Conservation (phyloP, 202 grass and related monocot species). For the Digitaria exilis region DNA sequence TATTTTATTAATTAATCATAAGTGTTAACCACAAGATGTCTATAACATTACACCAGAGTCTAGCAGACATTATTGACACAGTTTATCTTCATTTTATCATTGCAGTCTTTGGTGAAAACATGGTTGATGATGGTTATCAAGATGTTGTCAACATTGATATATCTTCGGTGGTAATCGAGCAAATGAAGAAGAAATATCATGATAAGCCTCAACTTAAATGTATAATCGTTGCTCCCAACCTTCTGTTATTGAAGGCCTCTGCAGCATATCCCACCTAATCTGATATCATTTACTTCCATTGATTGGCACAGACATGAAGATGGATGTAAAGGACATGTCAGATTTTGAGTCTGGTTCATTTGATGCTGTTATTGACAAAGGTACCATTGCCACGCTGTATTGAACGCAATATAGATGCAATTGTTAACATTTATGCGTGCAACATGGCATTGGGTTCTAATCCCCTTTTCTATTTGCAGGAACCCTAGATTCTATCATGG, state of each 20-base stretch:
- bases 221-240: slow-evolving; percentile 36
- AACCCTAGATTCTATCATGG: slow-evolving; percentile 97
- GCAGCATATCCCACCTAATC: background rate
- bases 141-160: slow-evolving; percentile 84
- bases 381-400: slow-evolving; percentile 37
- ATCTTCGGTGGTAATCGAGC: slow-evolving; percentile 86
- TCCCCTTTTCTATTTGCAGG: slow-evolving; percentile 62
- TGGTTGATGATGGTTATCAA: slow-evolving; percentile 81
- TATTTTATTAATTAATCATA: background rate
- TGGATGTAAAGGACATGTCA: slow-evolving; percentile 90
- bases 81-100: slow-evolving; percentile 13
- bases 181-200: slow-evolving; percentile 85
- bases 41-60: background rate
- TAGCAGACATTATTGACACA: slow-evolving; percentile 4
- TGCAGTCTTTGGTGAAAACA: slow-evolving; percentile 76
- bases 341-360: slow-evolving; percentile 73
- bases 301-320: slow-evolving; percentile 69
- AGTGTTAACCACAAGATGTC: background rate
- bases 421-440: background rate
- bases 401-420: background rate
- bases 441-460: slow-evolving; percentile 26
- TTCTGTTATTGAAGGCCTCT: slow-evolving; percentile 6
- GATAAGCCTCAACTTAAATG: slow-evolving; percentile 74
- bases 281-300: slow-evolving; percentile 19
- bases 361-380: slow-evolving; percentile 96